Conservation (phyloP, 2,329 filamentous ascomycete species). For the Microsporum canis region DNA sequence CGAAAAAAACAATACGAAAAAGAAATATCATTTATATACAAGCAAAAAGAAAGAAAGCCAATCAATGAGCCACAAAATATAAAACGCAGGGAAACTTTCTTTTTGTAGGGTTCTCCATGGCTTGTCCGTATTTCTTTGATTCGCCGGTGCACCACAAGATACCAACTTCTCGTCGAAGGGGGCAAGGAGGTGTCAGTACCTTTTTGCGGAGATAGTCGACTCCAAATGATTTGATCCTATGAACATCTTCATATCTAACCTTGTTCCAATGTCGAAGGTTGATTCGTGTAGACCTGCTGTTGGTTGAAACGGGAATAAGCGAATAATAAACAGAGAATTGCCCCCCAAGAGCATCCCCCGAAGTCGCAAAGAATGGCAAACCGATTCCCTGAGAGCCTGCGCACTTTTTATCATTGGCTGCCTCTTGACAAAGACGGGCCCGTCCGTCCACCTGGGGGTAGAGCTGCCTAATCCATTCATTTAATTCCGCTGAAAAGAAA, state of each 20-base stretch:
- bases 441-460: neutral
- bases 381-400: neutral
- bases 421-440: neutral
- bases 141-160: neutral
- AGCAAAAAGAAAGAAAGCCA: neutral
- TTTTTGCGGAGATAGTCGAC: neutral
- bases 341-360: neutral
- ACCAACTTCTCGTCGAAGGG: neutral
- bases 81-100: neutral
- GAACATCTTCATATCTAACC: neutral
- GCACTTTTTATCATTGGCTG: neutral
- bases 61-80: neutral
- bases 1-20: neutral
- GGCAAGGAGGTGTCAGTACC: neutral
- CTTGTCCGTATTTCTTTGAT: slow-evolving; percentile 1
- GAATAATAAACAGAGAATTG: neutral
- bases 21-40: neutral
- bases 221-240: neutral
- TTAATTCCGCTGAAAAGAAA: neutral
- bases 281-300: neutral
- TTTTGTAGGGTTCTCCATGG: neutral
- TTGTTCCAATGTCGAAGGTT: neutral
- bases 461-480: neutral
- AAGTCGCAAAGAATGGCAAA: neutral
- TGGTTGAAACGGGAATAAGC: slow-evolving; percentile 1